phyloP scores from a whole-genome alignment of 345 rosid species.

The Moricandia arvensis region DNA sequence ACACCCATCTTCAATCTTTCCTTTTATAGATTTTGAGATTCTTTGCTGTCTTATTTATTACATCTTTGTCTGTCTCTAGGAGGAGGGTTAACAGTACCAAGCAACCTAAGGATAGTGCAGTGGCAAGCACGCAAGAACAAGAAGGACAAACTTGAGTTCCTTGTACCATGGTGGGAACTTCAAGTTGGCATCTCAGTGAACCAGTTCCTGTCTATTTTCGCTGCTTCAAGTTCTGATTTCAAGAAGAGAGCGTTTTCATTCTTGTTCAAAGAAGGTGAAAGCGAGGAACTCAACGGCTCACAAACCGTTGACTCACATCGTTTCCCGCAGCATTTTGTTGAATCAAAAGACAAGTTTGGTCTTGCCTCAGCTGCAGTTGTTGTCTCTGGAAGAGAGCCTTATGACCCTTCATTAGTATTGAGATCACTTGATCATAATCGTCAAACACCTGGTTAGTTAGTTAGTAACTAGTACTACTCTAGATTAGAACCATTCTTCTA shows the following conservation, averaged over 20 bases:
- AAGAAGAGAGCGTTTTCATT: constrained; percentile 85
- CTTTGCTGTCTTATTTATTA: not conserved
- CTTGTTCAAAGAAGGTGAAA: constrained; percentile 77
- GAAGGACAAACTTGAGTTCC: constrained; percentile 73
- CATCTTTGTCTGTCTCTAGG: constrained; percentile 40
- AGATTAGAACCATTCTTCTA: too few relatives aligned
- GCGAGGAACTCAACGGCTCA: constrained; percentile 66
- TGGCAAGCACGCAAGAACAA: constrained; percentile 90
- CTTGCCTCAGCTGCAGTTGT: constrained; percentile 88
- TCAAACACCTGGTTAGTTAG: constrained; percentile 64
- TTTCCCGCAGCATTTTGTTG: constrained; percentile 76
- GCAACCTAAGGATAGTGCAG: constrained; percentile 84
- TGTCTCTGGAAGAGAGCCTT: constrained; percentile 50
- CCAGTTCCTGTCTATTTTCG: constrained; percentile 81
- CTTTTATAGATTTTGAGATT: not conserved
- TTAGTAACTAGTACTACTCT: constrained; percentile 11
- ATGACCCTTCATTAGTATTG: constrained; percentile 55
- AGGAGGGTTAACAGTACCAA: constrained; percentile 93
- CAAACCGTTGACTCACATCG: constrained; percentile 78
- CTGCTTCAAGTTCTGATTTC: constrained; percentile 83
- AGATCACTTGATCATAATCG: constrained; percentile 63
- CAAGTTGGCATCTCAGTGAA: constrained; percentile 87
- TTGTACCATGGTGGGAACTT: constrained; percentile 99
- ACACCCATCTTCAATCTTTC: not conserved
- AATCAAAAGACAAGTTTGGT: constrained; percentile 63